Conservation (phyloP, 257 asterid species). For the Solanum medicagineum region DNA sequence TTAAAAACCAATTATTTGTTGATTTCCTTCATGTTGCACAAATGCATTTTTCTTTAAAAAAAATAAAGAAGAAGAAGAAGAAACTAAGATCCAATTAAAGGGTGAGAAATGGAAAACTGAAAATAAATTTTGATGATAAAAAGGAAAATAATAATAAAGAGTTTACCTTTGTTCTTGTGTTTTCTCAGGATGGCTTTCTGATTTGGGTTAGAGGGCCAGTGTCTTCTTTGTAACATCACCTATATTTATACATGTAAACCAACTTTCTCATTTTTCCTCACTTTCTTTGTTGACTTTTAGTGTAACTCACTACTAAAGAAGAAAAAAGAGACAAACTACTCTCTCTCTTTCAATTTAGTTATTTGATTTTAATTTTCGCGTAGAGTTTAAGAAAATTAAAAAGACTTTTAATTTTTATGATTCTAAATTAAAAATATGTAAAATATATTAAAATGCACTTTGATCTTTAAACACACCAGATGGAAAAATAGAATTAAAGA, state of each 20-base stretch:
- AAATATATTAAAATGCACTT: background rate
- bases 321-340: fast-evolving
- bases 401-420: too few species aligned
- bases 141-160: background rate
- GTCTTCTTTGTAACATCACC: background rate
- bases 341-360: fast-evolving
- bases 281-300: background rate
- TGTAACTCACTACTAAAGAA: background rate
- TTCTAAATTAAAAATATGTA: background rate
- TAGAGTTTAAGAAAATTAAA: background rate
- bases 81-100: background rate
- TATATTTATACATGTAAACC: background rate
- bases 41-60: background rate
- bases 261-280: background rate
- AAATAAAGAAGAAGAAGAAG: background rate
- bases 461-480: background rate
- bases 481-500: background rate
- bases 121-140: background rate
- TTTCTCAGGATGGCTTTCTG: background rate
- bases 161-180: background rate
- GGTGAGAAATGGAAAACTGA: background rate
- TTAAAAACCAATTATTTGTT: background rate
- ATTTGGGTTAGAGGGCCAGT: background rate
- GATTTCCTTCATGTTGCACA: background rate
- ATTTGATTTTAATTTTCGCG: fast-evolving